A percentile compares a stretch with the other conserved stretches of the same genome.
These are phyloP conservation scores for Coprinopsis cinerea DNA, from an alignment of 768 basidiomycete species.

Conservation along the genomic window DNA sequence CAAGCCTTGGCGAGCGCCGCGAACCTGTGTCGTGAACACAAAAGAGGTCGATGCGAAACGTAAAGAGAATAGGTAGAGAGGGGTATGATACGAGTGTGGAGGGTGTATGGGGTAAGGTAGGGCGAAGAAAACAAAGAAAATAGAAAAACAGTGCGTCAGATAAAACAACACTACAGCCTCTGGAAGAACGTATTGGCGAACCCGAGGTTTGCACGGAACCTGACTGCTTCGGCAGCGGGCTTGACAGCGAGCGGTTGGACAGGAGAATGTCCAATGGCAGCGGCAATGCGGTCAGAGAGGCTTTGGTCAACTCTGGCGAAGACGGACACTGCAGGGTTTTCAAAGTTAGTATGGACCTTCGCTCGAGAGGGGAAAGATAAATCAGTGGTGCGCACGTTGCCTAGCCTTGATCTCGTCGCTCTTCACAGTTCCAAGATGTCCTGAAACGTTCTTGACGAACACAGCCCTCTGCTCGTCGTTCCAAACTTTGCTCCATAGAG, in stretches of 20 bases:
- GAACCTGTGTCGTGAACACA: too few species aligned
- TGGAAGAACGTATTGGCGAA: neutral
- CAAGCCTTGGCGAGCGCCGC: too few species aligned
- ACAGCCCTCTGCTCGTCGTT: slow-evolving; percentile 52
- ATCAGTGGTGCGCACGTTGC: slow-evolving; percentile 45
- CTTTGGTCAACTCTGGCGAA: slow-evolving; percentile 76
- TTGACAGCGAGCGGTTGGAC: slow-evolving; percentile 59
- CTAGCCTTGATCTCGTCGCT: slow-evolving; percentile 50
- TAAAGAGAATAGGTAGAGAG: too few species aligned
- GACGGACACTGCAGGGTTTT: slow-evolving; percentile 50
- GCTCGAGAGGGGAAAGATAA: neutral
- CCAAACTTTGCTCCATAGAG: slow-evolving; percentile 64
- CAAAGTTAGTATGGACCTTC: neutral
- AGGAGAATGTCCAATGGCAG: slow-evolving; percentile 53
- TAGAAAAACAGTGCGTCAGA: too few species aligned
- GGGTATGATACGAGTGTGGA: too few species aligned
- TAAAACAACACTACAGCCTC: neutral
- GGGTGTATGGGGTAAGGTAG: too few species aligned
- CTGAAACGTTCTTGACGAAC: slow-evolving; percentile 63
- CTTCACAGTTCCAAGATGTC: slow-evolving; percentile 59
- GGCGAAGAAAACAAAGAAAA: too few species aligned
- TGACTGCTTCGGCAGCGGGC: slow-evolving; percentile 51
- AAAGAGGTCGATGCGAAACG: too few species aligned
- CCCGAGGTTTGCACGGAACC: slow-evolving; percentile 43
- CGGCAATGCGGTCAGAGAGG: slow-evolving; percentile 74